phyloP scores from a whole-genome alignment of 495 filamentous ascomycete species.

The Sphaerosporella brunnea region DNA sequence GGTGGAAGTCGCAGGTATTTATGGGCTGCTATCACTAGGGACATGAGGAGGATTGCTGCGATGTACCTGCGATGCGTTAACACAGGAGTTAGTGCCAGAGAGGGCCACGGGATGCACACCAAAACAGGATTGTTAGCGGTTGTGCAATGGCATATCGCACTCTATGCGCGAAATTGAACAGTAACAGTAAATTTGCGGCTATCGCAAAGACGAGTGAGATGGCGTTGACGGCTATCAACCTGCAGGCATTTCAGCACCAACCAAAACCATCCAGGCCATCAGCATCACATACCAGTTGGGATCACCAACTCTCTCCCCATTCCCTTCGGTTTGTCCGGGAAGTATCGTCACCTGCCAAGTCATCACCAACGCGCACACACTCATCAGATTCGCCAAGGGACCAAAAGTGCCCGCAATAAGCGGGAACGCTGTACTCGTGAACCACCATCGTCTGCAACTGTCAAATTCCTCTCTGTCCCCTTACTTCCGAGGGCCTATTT shows the following conservation, averaged over 20 bases:
- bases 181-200: conserved; percentile 49
- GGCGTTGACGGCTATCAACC: conserved; percentile 55
- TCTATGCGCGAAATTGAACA: conserved; percentile 68
- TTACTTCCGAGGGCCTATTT: conserved; percentile 8
- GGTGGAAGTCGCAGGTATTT: conserved; percentile 34
- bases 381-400: conserved; percentile 63
- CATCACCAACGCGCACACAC: conserved; percentile 56
- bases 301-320: conserved; percentile 41
- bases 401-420: conserved; percentile 70
- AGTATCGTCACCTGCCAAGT: conserved; percentile 52
- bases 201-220: conserved; percentile 54
- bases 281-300: conserved; percentile 42
- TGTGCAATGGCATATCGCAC: conserved; percentile 67
- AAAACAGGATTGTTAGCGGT: conserved; percentile 49
- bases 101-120: conserved; percentile 15
- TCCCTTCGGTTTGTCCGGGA: conserved; percentile 31
- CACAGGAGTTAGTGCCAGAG: no score
- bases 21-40: conserved; percentile 39
- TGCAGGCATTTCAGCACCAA: conserved; percentile 14
- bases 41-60: conserved; percentile 46
- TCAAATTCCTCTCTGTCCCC: neutral
- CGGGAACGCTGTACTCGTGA: conserved; percentile 64
- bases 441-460: conserved; percentile 56
- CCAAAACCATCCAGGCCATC: neutral
- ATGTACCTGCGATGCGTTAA: conserved; percentile 32